These are phyloP conservation scores for Solanum arcanum DNA, from an alignment of 257 asterid genomes.

Conservation along the genomic window DNA sequence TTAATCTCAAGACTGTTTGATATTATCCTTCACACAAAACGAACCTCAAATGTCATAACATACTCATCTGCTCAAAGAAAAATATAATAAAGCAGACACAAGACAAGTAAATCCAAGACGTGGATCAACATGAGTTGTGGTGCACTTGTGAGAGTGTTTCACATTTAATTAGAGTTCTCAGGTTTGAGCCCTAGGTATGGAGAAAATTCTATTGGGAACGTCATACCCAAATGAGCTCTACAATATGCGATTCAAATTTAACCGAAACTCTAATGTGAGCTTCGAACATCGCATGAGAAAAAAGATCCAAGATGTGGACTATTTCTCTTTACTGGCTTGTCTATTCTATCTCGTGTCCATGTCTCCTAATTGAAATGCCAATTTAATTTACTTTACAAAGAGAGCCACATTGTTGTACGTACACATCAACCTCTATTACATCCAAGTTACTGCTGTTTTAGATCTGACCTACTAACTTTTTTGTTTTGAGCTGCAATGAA, in stretches of 20 bases:
- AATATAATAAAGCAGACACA: not conserved
- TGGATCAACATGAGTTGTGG: no score
- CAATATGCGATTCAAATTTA: no score
- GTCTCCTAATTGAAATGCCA: not conserved
- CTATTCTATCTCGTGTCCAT: not conserved
- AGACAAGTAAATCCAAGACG: not conserved
- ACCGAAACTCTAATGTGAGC: accelerated
- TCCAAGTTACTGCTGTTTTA: not conserved
- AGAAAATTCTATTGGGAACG: no score
- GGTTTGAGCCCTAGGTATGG: no score
- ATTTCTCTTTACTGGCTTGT: not conserved
- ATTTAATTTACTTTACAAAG: not conserved
- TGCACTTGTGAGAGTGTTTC: no score
- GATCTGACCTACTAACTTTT: not conserved
- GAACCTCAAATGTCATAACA: not conserved
- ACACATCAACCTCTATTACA: not conserved
- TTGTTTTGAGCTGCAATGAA: not conserved
- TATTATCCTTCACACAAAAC: not conserved
- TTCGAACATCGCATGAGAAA: not conserved
- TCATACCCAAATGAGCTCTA: no score
- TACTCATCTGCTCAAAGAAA: not conserved
- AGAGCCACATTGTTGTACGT: not conserved
- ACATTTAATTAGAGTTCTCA: no score
- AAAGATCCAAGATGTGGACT: not conserved
- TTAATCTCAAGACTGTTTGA: not conserved